Base-by-base conservation (phyloP, 176 grass and related monocot species). In the Carex pumila region DNA sequence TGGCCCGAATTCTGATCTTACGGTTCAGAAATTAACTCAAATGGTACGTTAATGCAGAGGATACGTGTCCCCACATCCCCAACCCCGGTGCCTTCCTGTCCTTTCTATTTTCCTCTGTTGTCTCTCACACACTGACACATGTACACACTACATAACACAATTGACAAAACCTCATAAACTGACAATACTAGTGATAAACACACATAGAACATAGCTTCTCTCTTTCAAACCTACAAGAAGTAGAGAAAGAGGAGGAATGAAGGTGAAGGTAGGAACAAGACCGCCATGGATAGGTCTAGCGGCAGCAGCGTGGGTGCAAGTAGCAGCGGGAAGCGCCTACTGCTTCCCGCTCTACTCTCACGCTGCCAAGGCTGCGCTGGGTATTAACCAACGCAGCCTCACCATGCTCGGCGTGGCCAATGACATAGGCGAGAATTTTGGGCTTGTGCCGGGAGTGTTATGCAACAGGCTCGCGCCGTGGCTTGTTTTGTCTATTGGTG, bases 351-450 rank as follows among this genome's bases (percentile, higher is more conserved):
- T 98, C 72, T 98, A 98, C 83, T 98, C 96, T 0, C 85, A 89
- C 63, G 83, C 91, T 57, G 31, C 92, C 22, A 98, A 92, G 82
- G 79, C 82, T 56, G 93, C 88, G 7, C 85, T 99, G 4, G 89
- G 89, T 2, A 91, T 91, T 91, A 77, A 85, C 83, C 93, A 99
- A 88, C 84, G 75, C 34, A 80, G 82, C 65, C 89, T 95, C 37
- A 99, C 93, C 79, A 83, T 99, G 89, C 91, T 99, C 52, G 96
- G 96, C 55, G 96, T 99, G 12, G 93, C 89, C 82, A 98, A 95
- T 71, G 93, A 98, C 89, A 47, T 93, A 25, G 93, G 96, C 65
- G 93, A 99, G 88, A 99, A 93, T 88, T 92, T 95, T 0, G 93
- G 93, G 1, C 84, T 99, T 21, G 10, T 99, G 21, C 85, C 93